These are phyloP conservation scores for Chenopodium formosanum DNA, from an alignment of 148 eudicot genomes.

Conservation along the genomic window DNA sequence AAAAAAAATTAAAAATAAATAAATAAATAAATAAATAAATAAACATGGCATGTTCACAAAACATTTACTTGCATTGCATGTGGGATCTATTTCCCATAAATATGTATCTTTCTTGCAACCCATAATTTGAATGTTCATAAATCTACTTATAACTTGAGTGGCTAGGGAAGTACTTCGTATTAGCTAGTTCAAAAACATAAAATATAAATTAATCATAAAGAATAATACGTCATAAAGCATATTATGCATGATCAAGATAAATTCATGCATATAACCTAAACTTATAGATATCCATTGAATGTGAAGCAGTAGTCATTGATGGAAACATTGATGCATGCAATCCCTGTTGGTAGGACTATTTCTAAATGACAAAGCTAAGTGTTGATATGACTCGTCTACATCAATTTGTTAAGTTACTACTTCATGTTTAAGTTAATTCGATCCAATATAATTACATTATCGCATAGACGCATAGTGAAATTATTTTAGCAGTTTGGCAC, in stretches of 20 bases:
- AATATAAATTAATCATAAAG: background rate
- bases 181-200: background rate
- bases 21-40: background rate
- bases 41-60: constrained; percentile 27
- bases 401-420: background rate
- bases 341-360: background rate
- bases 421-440: background rate
- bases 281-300: constrained; percentile 15
- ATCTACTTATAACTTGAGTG: constrained; percentile 7
- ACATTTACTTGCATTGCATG: constrained; percentile 10
- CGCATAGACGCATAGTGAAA: no score
- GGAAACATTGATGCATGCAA: background rate
- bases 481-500: no score
- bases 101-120: background rate
- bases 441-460: no score
- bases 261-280: constrained; percentile 11
- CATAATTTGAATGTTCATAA: constrained; percentile 5
- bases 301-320: background rate
- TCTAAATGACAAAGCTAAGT: background rate
- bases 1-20: no score
- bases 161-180: constrained; percentile 17
- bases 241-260: background rate
- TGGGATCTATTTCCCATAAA: constrained; percentile 6
- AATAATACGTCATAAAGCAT: background rate
- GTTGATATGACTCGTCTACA: constrained; percentile 1